Conservation (phyloP, 352 stramenopile genomes). For the Globisporangium alternatum region DNA sequence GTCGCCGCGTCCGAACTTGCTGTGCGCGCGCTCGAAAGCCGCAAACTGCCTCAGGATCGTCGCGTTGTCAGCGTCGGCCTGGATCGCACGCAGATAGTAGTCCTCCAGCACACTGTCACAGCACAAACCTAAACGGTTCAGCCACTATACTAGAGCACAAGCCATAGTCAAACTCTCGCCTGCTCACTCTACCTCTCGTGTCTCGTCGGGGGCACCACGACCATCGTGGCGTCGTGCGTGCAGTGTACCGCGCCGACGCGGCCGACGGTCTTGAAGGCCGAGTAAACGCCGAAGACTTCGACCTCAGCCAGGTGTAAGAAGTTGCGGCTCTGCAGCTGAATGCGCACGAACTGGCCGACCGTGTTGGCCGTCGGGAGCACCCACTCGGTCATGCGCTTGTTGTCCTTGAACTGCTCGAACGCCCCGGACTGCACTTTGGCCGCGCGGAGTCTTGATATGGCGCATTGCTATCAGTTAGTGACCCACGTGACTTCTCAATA, state of each 20-base stretch:
- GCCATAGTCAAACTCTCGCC: no score
- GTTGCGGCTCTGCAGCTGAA: slow-evolving; percentile 88
- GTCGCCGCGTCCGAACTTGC: slow-evolving; percentile 61
- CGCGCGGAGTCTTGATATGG: slow-evolving; percentile 55
- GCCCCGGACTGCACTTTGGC: slow-evolving; percentile 77
- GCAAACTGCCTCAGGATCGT: slow-evolving; percentile 89
- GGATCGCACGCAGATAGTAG: slow-evolving; percentile 87
- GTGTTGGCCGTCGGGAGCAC: slow-evolving; percentile 80
- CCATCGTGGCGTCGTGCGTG: slow-evolving; percentile 87
- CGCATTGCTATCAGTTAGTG: background rate
- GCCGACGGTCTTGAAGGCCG: slow-evolving; percentile 79
- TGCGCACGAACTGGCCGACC: slow-evolving; percentile 69
- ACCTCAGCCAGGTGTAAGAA: slow-evolving; percentile 91
- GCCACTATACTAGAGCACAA: no score
- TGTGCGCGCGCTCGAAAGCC: slow-evolving; percentile 80
- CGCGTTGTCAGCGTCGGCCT: slow-evolving; percentile 89
- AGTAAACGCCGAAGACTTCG: slow-evolving; percentile 91
- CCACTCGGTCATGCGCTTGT: slow-evolving; percentile 88
- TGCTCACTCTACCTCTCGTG: slow-evolving; percentile 42
- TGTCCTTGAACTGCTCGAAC: slow-evolving; percentile 74
- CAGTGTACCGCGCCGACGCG: slow-evolving; percentile 74
- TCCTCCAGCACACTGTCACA: slow-evolving; percentile 51
- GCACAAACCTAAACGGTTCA: background rate
- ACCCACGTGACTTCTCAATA: background rate
- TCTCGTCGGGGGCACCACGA: slow-evolving; percentile 69